phyloP scores from a whole-genome alignment of 2,329 filamentous ascomycete species.

The Colletotrichum echinochloae region DNA sequence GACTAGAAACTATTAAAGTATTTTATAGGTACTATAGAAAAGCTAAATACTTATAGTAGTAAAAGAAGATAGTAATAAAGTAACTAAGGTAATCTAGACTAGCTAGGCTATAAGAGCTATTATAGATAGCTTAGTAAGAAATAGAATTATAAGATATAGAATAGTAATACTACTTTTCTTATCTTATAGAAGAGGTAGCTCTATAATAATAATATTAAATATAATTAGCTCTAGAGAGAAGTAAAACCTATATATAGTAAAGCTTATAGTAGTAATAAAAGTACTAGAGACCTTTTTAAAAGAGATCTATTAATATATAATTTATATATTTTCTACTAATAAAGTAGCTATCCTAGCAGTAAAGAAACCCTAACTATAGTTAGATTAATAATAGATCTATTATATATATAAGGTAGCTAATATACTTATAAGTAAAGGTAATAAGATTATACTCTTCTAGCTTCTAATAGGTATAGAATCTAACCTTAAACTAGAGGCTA shows the following conservation, averaged over 20 bases:
- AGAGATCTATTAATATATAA: neutral
- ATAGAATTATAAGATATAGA: neutral
- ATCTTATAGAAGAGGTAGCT: neutral
- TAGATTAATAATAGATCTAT: neutral
- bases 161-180: neutral
- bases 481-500: neutral
- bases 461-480: neutral
- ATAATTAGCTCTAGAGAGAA: neutral
- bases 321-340: neutral
- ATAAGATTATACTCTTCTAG: constrained; percentile 7
- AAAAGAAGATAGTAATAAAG: neutral
- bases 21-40: neutral
- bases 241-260: neutral
- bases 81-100: neutral
- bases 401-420: neutral
- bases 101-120: neutral
- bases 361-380: neutral
- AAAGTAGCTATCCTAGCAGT: neutral
- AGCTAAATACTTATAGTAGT: neutral
- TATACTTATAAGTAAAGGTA: neutral
- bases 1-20: too few relatives aligned
- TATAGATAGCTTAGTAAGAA: neutral
- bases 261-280: neutral
- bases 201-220: neutral
- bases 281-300: neutral